Evolutionary conservation across 2,329 filamentous ascomycete species (phyloP).

Genomic region (Fusarium longipes): DNA sequence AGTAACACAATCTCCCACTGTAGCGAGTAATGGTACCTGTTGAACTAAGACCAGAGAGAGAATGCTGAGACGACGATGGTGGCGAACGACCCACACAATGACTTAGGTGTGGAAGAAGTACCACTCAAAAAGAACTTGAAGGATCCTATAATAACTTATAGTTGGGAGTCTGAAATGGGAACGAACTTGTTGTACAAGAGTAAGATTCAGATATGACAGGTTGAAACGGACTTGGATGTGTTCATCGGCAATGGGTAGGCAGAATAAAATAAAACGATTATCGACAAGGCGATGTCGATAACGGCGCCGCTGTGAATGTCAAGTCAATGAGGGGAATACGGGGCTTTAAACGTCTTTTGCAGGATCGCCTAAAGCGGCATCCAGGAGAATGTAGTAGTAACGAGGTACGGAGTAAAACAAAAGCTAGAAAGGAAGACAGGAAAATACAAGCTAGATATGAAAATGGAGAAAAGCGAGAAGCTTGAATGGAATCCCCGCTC

Average conservation of each 20-base stretch:
- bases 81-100: conserved; percentile 27
- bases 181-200: background rate
- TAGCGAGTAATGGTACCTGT: conserved; percentile 20
- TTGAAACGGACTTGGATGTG: background rate
- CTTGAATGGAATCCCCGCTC: conserved; percentile 37
- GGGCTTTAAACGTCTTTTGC: background rate
- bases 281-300: conserved; percentile 6
- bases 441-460: conserved; percentile 37
- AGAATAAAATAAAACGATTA: background rate
- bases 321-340: conserved; percentile 15
- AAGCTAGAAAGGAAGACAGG: conserved; percentile 17
- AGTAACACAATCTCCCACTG: conserved; percentile 7
- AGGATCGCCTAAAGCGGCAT: conserved; percentile 10
- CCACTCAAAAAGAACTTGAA: conserved; percentile 8
- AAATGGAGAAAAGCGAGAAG: conserved; percentile 40
- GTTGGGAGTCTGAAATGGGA: background rate
- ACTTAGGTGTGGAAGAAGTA: conserved; percentile 1
- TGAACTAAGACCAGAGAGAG: conserved; percentile 19
- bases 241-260: background rate
- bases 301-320: conserved; percentile 5
- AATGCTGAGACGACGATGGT: conserved; percentile 31
- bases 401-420: conserved; percentile 9
- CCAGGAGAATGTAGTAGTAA: conserved; percentile 10
- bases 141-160: background rate
- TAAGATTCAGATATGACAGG: background rate